These are phyloP conservation scores for Acacia pycnantha DNA, from an alignment of 331 rosid species.

Conservation along the genomic window DNA sequence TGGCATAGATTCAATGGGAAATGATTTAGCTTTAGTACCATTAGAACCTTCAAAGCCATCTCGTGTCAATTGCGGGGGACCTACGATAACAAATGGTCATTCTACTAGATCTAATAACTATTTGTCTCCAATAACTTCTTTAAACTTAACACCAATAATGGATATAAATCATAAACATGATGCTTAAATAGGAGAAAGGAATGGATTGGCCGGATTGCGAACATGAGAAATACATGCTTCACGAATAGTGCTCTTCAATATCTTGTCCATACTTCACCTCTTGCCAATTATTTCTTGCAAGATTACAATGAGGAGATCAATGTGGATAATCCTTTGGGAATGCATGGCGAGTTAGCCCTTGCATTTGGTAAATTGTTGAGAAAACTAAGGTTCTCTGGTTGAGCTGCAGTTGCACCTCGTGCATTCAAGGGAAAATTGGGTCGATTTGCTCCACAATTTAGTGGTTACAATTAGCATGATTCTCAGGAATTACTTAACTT, in stretches of 20 bases:
- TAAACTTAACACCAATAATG: conserved; percentile 53
- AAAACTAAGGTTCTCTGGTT: conserved; percentile 93
- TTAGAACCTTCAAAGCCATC: conserved; percentile 84
- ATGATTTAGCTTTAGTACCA: conserved; percentile 85
- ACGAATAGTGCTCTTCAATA: conserved; percentile 95
- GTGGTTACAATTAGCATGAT: conserved; percentile 99
- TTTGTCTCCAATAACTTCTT: conserved; percentile 56
- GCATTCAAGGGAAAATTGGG: conserved; percentile 86
- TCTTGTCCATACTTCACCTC: conserved; percentile 89
- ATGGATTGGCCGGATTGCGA: conserved; percentile 95
- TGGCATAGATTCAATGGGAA: conserved; percentile 73
- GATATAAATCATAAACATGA: conserved; percentile 65
- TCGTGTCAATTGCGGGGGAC: conserved; percentile 89
- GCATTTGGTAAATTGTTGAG: conserved; percentile 93
- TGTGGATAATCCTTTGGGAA: conserved; percentile 89
- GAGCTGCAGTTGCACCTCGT: conserved; percentile 80
- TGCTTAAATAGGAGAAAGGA: conserved; percentile 57
- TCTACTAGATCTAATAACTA: conserved; percentile 49
- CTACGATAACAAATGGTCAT: conserved; percentile 85
- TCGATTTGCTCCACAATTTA: conserved; percentile 97
- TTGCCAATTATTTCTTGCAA: conserved; percentile 82
- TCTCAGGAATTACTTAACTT: conserved; percentile 99
- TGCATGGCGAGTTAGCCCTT: conserved; percentile 95
- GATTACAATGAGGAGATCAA: conserved; percentile 90
- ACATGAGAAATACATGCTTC: conserved; percentile 96